Percentiles rank a stretch among this genome's conserved stretches.
Conservation (phyloP, 1,284 basidiomycete species). For the Malassezia vespertilionis region DNA sequence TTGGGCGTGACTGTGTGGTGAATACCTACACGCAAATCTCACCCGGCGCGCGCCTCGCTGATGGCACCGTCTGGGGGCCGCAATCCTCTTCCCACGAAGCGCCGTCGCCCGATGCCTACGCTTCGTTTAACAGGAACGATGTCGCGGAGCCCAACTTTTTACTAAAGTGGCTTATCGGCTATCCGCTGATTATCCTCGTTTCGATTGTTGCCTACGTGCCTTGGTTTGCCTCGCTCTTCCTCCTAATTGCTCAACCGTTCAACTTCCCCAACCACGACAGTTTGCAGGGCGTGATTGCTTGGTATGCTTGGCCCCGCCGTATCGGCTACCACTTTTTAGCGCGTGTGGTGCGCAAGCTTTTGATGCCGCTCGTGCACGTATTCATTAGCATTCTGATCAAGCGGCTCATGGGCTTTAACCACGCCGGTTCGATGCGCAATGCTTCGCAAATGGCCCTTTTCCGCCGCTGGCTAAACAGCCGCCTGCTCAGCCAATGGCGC, state of each 20-base stretch:
- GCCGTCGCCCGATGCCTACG: conserved; percentile 43
- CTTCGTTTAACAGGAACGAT: conserved; percentile 42
- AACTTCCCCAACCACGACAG: conserved; percentile 43
- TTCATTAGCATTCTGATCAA: conserved; percentile 41
- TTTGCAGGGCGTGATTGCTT: conserved; percentile 44
- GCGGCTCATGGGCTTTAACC: conserved; percentile 42
- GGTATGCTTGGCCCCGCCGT: conserved; percentile 45
- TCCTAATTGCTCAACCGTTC: conserved; percentile 44
- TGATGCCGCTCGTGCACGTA: conserved; percentile 44
- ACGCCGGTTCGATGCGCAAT: conserved; percentile 46
- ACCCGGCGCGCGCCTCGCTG: conserved; percentile 43
- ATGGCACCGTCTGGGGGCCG: conserved; percentile 47
- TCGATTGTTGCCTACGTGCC: conserved; percentile 41
- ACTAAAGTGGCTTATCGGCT: conserved; percentile 36
- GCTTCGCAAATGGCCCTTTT: conserved; percentile 43
- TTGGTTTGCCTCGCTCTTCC: conserved; percentile 46
- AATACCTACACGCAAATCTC: conserved; percentile 48
- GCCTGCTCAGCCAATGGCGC: conserved; percentile 39
- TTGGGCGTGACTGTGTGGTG: conserved; percentile 46
- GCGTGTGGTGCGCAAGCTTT: conserved; percentile 41
- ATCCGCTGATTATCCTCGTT: conserved; percentile 36
- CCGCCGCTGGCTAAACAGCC: conserved; percentile 42
- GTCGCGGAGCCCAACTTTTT: conserved; percentile 36
- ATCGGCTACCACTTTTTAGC: conserved; percentile 47
- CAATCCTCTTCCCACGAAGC: conserved; percentile 46